Base-by-base conservation (phyloP, 2,329 filamentous ascomycete species). In the Xylariaceae sp. region DNA sequence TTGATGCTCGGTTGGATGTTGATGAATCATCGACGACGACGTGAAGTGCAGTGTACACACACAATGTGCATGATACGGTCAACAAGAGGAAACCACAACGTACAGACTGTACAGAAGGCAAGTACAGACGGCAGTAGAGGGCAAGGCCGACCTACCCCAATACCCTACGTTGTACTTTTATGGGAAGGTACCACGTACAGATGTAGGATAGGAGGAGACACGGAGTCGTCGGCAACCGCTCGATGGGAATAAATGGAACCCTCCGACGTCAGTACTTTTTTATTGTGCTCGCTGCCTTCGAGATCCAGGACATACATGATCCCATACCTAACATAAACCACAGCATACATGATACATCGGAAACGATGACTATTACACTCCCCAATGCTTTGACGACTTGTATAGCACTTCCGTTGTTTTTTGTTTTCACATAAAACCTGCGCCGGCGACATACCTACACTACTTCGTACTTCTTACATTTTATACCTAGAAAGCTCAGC, bases 321-420 rank as follows among this genome's bases (percentile, higher is more conserved):
- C 19, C 19, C 19, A 19, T 19, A 19, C 19, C 19, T 19, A 19
- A 19, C 19, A 19, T 19, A 19, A 19, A 19, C 19, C 19, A 19
- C 19, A 19, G 31, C 41, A 51, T 27, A 11, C 40, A 40, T 45
- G 11, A 46, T 41, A 32, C 37, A 29, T 30, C 39, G 50, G 47
- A 34, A 64, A 65, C 63, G 64, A 66, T 67, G 65, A 65, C 63
- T 63, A 63, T 63, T 65, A 66, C 58, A 61, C 63, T 47, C 53
- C 51, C 50, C 47, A 40, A 50, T 50, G n/a, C 9, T 40, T 49
- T 32, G 29, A 50, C 31, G 8, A 29, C 3, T 19, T 27, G 6
- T 29, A 26, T 4, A 8, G 40, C 19, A 8, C 2, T 7, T 19
- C 27, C 37, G 37, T 37, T 39, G 41, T 30, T 32, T 44, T 3